Evolutionary conservation across 345 rosid species (phyloP).

Genomic region (Eucalyptus urophylla): DNA sequence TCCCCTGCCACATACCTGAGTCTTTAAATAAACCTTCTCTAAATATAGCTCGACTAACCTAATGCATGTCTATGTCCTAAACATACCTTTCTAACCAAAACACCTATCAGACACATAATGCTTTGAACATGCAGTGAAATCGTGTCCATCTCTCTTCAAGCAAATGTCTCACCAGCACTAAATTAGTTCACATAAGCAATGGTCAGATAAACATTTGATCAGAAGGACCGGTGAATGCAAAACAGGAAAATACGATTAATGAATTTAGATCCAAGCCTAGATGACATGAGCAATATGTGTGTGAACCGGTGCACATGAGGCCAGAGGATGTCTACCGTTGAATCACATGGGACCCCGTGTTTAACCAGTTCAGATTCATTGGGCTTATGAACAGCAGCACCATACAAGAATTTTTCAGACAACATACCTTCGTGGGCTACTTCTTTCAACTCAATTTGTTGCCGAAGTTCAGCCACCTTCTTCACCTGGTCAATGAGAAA

Average conservation of each 20-base stretch:
- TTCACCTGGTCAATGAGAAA: constrained; percentile 43
- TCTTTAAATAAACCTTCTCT: neutral
- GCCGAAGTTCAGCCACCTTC: constrained; percentile 52
- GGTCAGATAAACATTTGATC: neutral
- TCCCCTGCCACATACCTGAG: neutral
- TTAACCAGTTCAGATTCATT: neutral
- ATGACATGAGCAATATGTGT: neutral
- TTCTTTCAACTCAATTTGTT: constrained; percentile 65
- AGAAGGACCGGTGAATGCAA: neutral
- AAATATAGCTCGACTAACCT: neutral
- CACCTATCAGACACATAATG: neutral
- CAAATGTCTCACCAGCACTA: neutral
- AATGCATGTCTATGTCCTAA: neutral
- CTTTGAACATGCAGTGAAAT: neutral
- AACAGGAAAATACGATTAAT: neutral
- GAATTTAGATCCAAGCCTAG: neutral
- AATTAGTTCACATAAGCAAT: neutral
- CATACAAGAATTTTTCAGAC: neutral
- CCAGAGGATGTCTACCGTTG: neutral
- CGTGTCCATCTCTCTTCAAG: neutral
- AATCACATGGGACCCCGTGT: neutral
- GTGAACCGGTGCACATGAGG: neutral
- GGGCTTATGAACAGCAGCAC: neutral
- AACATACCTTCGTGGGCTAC: constrained; percentile 58
- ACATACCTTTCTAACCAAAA: neutral